These are phyloP conservation scores for Penicillium sp. DNA, from an alignment of 2,329 filamentous ascomycete species.

Conservation along the genomic window DNA sequence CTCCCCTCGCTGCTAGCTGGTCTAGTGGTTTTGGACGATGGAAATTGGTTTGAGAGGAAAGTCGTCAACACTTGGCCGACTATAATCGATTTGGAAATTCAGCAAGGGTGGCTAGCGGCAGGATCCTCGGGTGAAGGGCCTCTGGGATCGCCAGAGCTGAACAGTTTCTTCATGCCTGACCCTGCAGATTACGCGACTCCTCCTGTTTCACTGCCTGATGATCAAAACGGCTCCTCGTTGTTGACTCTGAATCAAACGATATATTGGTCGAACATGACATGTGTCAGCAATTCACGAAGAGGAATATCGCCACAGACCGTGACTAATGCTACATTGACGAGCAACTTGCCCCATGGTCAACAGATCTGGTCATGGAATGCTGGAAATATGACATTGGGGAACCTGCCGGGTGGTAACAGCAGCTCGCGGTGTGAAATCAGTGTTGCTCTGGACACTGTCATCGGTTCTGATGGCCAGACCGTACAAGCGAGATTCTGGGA, in stretches of 20 bases:
- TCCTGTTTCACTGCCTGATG: slow-evolving; percentile 19
- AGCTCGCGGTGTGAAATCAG: neutral
- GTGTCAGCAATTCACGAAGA: slow-evolving; percentile 3
- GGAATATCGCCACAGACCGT: neutral
- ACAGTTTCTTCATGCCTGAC: slow-evolving; percentile 19
- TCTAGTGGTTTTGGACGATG: slow-evolving; percentile 21
- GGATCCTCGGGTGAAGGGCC: neutral
- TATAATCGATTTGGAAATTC: slow-evolving; percentile 15
- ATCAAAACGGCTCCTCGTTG: slow-evolving; percentile 9
- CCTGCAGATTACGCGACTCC: slow-evolving; percentile 18
- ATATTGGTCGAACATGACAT: slow-evolving; percentile 31
- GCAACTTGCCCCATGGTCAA: neutral
- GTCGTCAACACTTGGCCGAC: slow-evolving; percentile 23
- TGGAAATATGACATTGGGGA: slow-evolving; percentile 1
- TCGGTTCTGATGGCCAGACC: neutral
- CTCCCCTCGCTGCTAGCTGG: slow-evolving; percentile 29
- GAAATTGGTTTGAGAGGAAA: slow-evolving; percentile 6
- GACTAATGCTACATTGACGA: neutral
- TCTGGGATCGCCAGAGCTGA: slow-evolving; percentile 7
- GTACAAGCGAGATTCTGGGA: slow-evolving; percentile 16
- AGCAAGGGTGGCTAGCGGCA: slow-evolving; percentile 9
- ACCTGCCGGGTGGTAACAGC: neutral
- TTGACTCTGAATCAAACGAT: slow-evolving; percentile 23
- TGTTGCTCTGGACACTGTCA: neutral
- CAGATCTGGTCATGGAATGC: slow-evolving; percentile 13